Base-by-base conservation (phyloP, 768 basidiomycete genomes). In the Pilatotrama ljubarskyi region DNA sequence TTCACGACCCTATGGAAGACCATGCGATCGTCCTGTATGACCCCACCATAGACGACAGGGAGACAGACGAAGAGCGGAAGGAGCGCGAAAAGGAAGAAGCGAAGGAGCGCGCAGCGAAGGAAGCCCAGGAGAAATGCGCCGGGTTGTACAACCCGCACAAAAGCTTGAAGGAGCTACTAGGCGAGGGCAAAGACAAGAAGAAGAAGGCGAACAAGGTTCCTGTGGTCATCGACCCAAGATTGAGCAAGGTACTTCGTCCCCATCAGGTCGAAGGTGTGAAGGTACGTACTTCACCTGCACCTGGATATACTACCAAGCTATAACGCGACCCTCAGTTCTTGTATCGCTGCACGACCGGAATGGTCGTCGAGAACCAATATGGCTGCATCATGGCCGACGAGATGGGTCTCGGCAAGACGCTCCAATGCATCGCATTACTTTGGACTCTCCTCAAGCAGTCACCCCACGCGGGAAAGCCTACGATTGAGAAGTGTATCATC, bases 301-400 rank as follows among this genome's bases (percentile, higher is more conserved):
- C 40, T 1, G 20, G n/a, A 4, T 10, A 5, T 17, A 18, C 46
- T 61, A 40, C n/a, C 63, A 56, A 47, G 38, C 15, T 10, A 18
- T 57, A 7, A 50, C 3, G n/a, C 44, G 50, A 26, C 25, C 36
- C 8, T 18, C 66, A 99, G 95, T 98, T 99, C 74, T 73, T 99
- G 72, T 99, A 96, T 75, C 87, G 85, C 73, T 97, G 95, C 73
- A 88, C 95, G 5, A 97, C 95, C 0, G 97, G 95, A 0, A 90
- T 95, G 86, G 74, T 95, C 56, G 91, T 90, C 37, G 88, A 93
- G 44, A 91, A 93, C 67, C 93, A 96, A 62, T 89, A 87, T 61
- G 93, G 92, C 0, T 98, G 96, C 69, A 99, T 99, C 73, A 98
- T 99, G 96, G 96, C 96, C 0, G 96, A 99, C 69, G 96, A 96